Conservation (phyloP, 2,329 filamentous ascomycete species). For the Raffaelea arxii region DNA sequence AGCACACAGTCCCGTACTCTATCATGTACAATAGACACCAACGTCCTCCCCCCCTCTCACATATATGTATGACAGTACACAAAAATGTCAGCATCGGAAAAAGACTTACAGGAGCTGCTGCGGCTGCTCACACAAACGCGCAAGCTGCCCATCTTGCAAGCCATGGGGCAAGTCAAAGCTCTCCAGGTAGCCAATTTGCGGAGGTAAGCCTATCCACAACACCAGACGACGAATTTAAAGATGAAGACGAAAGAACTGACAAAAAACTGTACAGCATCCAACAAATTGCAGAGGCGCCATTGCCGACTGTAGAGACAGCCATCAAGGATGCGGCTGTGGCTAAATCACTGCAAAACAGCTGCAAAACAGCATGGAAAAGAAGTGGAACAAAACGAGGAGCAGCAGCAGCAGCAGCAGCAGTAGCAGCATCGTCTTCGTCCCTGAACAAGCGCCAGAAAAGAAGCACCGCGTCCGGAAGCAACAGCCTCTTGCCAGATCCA, state of each 20-base stretch:
- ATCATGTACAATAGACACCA: too few species aligned
- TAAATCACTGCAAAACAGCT: slow-evolving; percentile 41
- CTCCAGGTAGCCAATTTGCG: slow-evolving; percentile 44
- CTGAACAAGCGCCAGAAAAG: slow-evolving; percentile 24
- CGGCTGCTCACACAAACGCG: slow-evolving; percentile 46
- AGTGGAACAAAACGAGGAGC: slow-evolving; percentile 21
- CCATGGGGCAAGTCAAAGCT: slow-evolving; percentile 48
- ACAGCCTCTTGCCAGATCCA: slow-evolving; percentile 18
- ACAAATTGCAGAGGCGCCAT: slow-evolving; percentile 41
- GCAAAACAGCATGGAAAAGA: slow-evolving; percentile 38
- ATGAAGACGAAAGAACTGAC: too few species aligned
- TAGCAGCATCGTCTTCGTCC: slow-evolving; percentile 5
- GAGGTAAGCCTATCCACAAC: slow-evolving; percentile 45
- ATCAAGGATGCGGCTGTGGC: slow-evolving; percentile 39
- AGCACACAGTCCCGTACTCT: too few species aligned
- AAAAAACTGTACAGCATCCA: slow-evolving; percentile 42
- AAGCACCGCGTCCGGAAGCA: slow-evolving; percentile 5
- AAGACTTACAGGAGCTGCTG: slow-evolving; percentile 52
- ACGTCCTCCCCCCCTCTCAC: too few species aligned
- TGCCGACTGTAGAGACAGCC: slow-evolving; percentile 33
- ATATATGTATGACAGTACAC: background rate
- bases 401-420: slow-evolving; percentile 10
- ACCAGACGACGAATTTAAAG: too few species aligned
- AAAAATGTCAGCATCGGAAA: slow-evolving; percentile 25
- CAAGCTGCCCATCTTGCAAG: slow-evolving; percentile 49